phyloP scores from a whole-genome alignment of 139 green algal genomes.

The Zygnema cylindricum region DNA sequence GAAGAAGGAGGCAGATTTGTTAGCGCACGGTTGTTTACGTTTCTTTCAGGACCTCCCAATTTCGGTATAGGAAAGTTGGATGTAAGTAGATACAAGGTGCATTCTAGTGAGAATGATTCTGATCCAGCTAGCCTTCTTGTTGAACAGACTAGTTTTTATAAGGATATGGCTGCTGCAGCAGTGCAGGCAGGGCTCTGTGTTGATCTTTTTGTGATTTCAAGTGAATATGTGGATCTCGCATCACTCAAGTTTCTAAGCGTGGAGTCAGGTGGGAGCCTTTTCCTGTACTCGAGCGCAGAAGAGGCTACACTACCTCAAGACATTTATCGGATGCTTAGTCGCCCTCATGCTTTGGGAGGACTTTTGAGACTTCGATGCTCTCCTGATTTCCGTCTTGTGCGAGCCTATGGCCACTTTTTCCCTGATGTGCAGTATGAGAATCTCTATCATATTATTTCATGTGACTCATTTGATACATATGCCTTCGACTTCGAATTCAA shows the following conservation, averaged over 20 bases:
- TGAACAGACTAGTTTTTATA: conserved; percentile 60
- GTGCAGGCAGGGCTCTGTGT: conserved; percentile 78
- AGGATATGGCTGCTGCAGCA: conserved; percentile 71
- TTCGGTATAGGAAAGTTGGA: conserved; percentile 70
- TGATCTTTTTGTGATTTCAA: conserved; percentile 79
- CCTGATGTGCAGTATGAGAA: conserved; percentile 71
- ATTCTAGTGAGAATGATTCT: conserved; percentile 19
- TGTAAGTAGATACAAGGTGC: conserved; percentile 25
- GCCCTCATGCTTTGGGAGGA: conserved; percentile 67
- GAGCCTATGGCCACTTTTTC: conserved; percentile 78
- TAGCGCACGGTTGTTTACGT: conserved; percentile 66
- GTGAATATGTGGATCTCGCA: conserved; percentile 47
- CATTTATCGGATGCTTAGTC: conserved; percentile 79
- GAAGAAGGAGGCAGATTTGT: conserved; percentile 45
- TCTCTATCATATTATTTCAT: conserved; percentile 79
- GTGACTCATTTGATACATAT: conserved; percentile 74
- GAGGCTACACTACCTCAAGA: conserved; percentile 76
- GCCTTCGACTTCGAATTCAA: conserved; percentile 75
- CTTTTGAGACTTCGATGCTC: conserved; percentile 80
- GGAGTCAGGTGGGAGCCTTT: conserved; percentile 76
- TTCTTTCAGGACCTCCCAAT: conserved; percentile 77
- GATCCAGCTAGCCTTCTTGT: conserved; percentile 36
- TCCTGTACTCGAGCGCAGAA: conserved; percentile 75
- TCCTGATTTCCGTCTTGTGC: conserved; percentile 69
- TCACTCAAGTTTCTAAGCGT: conserved; percentile 69